These are phyloP conservation scores for Starmerella stigmatis DNA, from an alignment of 805 yeast species.

Conservation along the genomic window DNA sequence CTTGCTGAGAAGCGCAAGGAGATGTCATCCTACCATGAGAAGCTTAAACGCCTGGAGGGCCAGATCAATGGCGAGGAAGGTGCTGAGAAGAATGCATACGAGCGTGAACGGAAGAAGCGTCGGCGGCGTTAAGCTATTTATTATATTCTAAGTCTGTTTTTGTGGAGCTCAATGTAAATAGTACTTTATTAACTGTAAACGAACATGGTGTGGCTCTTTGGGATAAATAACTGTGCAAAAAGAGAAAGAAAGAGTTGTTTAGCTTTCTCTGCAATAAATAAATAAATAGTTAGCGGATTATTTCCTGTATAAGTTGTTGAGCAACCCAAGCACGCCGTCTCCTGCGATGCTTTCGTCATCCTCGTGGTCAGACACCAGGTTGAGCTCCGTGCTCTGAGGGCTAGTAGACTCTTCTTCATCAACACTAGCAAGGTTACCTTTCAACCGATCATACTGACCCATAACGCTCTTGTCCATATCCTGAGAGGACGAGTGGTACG, in stretches of 20 bases:
- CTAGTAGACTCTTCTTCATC: constrained; percentile 16
- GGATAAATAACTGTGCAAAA: not conserved
- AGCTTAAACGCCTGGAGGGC: constrained; percentile 78
- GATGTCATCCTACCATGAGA: constrained; percentile 72
- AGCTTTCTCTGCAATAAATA: not conserved
- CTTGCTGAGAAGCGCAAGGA: constrained; percentile 65
- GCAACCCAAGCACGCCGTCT: constrained; percentile 63
- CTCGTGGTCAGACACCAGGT: constrained; percentile 12
- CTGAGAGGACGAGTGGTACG: not conserved
- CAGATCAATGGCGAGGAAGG: constrained; percentile 90
- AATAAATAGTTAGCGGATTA: not conserved
- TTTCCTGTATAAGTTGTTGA: constrained; percentile 65
- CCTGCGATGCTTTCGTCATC: constrained; percentile 35
- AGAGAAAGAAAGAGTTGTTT: not conserved
- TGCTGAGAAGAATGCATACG: constrained; percentile 85
- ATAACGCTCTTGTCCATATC: constrained; percentile 28
- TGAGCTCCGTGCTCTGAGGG: constrained; percentile 6
- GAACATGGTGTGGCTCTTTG: not conserved
- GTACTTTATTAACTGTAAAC: too few species aligned
- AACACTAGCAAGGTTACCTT: constrained; percentile 13
- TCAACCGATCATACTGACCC: constrained; percentile 27
- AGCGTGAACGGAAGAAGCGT: constrained; percentile 68
- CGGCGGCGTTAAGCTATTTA: constrained; percentile 19
- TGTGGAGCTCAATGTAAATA: not conserved
- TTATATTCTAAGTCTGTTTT: constrained; percentile 19